A percentile compares a stretch with the other conserved stretches of the same genome.
Conservation (phyloP, 495 filamentous ascomycete species). For the Platismatia glauca region DNA sequence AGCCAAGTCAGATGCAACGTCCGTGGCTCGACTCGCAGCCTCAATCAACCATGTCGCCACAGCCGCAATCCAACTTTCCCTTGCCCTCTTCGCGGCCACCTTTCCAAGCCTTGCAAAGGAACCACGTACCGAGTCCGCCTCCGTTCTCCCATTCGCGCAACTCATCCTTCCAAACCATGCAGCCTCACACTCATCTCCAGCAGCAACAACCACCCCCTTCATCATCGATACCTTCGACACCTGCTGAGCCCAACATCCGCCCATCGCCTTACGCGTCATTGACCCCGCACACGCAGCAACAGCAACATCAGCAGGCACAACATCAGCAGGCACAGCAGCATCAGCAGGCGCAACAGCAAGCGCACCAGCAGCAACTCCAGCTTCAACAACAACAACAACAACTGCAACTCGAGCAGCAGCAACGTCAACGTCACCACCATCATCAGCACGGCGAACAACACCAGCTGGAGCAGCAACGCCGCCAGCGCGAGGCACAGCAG, state of each 20-base stretch:
- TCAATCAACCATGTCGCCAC: slow-evolving; percentile 9
- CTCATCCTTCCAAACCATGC: slow-evolving; percentile 18
- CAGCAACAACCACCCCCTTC: slow-evolving; percentile 1
- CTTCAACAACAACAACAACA: slow-evolving; percentile 7
- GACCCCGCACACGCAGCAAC: slow-evolving; percentile 17
- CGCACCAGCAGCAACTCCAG: slow-evolving; percentile 11
- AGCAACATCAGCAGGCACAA: slow-evolving; percentile 14
- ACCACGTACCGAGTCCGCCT: slow-evolving; percentile 18
- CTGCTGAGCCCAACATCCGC: slow-evolving; percentile 17
- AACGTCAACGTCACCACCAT: not conserved
- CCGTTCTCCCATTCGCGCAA: slow-evolving; percentile 22
- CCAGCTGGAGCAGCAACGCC: slow-evolving; percentile 9
- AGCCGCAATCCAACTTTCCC: slow-evolving; percentile 6
- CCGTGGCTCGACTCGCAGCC: slow-evolving; percentile 4
- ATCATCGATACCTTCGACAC: slow-evolving; percentile 9
- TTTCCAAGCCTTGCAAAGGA: slow-evolving; percentile 15
- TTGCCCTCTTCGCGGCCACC: slow-evolving; percentile 15
- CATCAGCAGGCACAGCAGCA: slow-evolving; percentile 3
- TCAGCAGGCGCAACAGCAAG: slow-evolving; percentile 3
- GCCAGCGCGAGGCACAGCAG: slow-evolving; percentile 5
- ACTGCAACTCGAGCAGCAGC: not conserved
- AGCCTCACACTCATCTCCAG: slow-evolving; percentile 10
- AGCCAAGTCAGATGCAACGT: slow-evolving; percentile 9
- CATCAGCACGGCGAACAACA: not conserved
- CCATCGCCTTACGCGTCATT: slow-evolving; percentile 20